Evolutionary conservation across 1,284 basidiomycete genomes (phyloP), one percentile per base, ranked within the genome.

Genomic region (Schizophyllum amplum): DNA sequence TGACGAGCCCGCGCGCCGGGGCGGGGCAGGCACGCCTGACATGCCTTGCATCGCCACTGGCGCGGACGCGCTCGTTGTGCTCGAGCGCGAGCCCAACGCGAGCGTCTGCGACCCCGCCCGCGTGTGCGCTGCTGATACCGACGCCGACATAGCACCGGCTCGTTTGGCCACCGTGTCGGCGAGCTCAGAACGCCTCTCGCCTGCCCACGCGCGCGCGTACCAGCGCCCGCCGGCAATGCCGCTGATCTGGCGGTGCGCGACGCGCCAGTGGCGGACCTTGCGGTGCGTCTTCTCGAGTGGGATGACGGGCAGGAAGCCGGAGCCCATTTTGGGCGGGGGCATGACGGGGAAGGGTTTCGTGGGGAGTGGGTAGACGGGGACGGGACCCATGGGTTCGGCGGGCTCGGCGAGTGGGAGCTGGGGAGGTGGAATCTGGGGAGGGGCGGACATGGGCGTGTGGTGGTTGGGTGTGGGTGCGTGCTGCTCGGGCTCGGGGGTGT

Each of bases 151-250:
- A 17, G 65, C 55, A 23, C 65, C 63, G 51, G 59, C 66, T n/a
- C n/a, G n/a, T n/a, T n/a, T n/a, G 33, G 68, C 59, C 42, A 66
- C 65, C 17, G 66, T 62, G 4, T 49, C 47, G 5, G 76, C 78
- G 57, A 78, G 83, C 58, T 85, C 80, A 13, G 86, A 88, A 49
- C 87, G 85, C 68, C 87, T 89, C 59, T 84, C 83, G n/a, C 87
- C 88, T 13, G 87, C 84, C 87, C 87, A 90, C 13, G 84, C 73
- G 24, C 78, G 78, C 6, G 82, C 71, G 63, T 90, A 85, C 88
- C 88, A 90, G 24, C 87, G 79, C 1, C 87, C 87, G 13, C 87
- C 87, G 26, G 83, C 88, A 55, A 90, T 88, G 7, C 87, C 88
- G 48, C 86, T 76, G 52, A 90, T 81, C 67, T 90, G 88, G 53